Percentiles rank a stretch among this genome's conserved stretches.
Conservation (phyloP, 169 alveolate genomes). For the Besnoitia besnoiti region DNA sequence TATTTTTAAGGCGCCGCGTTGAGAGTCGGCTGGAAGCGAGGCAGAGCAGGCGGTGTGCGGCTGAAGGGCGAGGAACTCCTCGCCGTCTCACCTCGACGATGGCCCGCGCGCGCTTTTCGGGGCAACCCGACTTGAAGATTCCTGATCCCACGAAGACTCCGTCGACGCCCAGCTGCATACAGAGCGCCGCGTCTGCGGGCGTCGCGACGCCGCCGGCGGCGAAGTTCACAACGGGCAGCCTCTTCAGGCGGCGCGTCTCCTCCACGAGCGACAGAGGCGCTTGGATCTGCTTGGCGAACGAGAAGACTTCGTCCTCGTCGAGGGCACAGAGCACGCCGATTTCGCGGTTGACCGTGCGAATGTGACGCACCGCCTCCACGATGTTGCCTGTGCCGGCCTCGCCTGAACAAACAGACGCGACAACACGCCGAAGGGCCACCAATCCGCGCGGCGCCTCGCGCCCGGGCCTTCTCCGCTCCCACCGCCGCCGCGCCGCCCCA, state of each 20-base stretch:
- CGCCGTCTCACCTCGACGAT: conserved; percentile 76
- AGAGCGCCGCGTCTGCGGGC: conserved; percentile 79
- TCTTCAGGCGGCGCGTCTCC: conserved; percentile 67
- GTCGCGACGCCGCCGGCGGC: conserved; percentile 85
- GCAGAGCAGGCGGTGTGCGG: too few species aligned
- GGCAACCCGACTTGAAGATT: conserved; percentile 79
- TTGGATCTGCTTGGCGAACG: conserved; percentile 69
- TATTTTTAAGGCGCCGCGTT: too few species aligned
- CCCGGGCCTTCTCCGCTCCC: background rate
- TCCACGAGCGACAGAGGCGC: conserved; percentile 75
- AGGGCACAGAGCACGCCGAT: conserved; percentile 64
- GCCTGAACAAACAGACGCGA: background rate
- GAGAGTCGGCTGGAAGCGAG: too few species aligned
- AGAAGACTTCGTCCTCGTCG: conserved; percentile 73
- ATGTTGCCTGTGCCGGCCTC: conserved; percentile 82
- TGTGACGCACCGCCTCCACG: conserved; percentile 80
- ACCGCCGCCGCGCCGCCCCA: too few species aligned
- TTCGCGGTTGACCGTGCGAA: conserved; percentile 77
- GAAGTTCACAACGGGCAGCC: conserved; percentile 83
- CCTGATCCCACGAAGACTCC: conserved; percentile 86
- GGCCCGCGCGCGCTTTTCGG: conserved; percentile 79
- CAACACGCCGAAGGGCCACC: background rate
- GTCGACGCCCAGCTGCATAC: conserved; percentile 81
- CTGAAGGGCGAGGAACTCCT: too few species aligned
- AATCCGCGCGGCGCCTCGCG: background rate